phyloP scores from a whole-genome alignment of 208 protist genomes.

The Angomonas deanei region DNA sequence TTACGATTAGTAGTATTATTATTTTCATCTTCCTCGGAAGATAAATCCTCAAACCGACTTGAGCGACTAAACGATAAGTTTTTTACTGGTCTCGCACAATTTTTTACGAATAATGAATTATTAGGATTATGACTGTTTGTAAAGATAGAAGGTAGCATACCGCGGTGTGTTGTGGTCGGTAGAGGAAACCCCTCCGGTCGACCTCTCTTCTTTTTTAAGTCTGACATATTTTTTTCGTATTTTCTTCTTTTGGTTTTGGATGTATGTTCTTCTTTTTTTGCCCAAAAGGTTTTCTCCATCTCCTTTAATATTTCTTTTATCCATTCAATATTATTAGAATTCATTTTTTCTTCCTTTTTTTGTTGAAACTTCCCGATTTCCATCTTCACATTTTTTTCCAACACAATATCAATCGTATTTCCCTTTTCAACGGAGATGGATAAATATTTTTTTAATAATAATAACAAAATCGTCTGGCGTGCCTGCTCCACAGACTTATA shows the following conservation, averaged over 20 bases:
- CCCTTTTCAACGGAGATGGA: neutral
- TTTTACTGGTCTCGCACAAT: no score
- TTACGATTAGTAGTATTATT: constrained; percentile 3
- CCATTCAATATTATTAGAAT: neutral
- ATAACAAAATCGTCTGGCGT: neutral
- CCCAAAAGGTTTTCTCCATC: neutral
- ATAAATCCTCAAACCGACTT: neutral
- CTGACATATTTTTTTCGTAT: no score
- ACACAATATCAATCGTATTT: neutral
- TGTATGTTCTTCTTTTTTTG: no score
- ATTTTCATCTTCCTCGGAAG: neutral
- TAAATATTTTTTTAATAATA: neutral
- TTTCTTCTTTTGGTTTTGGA: no score
- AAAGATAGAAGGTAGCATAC: no score
- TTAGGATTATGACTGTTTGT: no score
- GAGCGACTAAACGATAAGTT: no score
- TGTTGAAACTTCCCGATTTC: neutral
- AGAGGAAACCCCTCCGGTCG: no score
- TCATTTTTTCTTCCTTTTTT: neutral
- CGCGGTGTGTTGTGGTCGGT: no score
- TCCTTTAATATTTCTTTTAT: neutral
- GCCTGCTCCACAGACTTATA: neutral
- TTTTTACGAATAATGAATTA: no score
- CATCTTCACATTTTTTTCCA: neutral
- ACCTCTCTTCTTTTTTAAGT: no score